Percentiles rank a stretch among this genome's conserved stretches.
These are phyloP conservation scores for Tricholoma bakamatsutake DNA, from an alignment of 768 basidiomycete species.

Conservation along the genomic window DNA sequence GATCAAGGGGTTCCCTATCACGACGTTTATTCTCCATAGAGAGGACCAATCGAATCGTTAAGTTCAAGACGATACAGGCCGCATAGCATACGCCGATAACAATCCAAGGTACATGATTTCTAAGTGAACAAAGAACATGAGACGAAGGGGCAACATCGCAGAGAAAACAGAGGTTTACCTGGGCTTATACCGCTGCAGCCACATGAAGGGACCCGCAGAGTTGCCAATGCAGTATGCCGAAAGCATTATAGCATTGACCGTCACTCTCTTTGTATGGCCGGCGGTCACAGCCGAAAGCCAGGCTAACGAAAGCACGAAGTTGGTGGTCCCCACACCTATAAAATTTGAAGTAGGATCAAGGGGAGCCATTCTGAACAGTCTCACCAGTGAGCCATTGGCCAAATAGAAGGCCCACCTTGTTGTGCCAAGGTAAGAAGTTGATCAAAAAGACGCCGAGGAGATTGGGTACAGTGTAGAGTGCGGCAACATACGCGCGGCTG, in stretches of 20 bases:
- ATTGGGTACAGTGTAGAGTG: constrained; percentile 60
- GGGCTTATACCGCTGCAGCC: constrained; percentile 62
- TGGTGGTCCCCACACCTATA: constrained; percentile 22
- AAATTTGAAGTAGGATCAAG: not conserved
- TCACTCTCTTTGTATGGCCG: constrained; percentile 69
- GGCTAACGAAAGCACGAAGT: constrained; percentile 53
- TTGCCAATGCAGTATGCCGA: constrained; percentile 64
- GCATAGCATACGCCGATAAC: constrained; percentile 65
- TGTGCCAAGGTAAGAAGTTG: constrained; percentile 56
- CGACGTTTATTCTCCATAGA: constrained; percentile 57
- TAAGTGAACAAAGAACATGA: constrained; percentile 15
- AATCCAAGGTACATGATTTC: constrained; percentile 73
- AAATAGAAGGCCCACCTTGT: constrained; percentile 63
- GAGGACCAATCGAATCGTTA: constrained; percentile 49
- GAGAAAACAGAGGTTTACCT: constrained; percentile 31
- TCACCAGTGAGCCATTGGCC: constrained; percentile 48
- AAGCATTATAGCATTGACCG: constrained; percentile 68
- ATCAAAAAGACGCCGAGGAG: constrained; percentile 57
- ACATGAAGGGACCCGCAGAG: constrained; percentile 72
- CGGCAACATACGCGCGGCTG: constrained; percentile 56
- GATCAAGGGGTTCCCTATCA: constrained; percentile 47
- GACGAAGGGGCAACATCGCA: not conserved
- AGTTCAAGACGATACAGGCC: constrained; percentile 39
- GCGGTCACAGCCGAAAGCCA: constrained; percentile 65
- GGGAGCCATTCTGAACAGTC: not conserved